Conservation (phyloP, 1,139 yeast species). For the Eremothecium gossypii region DNA sequence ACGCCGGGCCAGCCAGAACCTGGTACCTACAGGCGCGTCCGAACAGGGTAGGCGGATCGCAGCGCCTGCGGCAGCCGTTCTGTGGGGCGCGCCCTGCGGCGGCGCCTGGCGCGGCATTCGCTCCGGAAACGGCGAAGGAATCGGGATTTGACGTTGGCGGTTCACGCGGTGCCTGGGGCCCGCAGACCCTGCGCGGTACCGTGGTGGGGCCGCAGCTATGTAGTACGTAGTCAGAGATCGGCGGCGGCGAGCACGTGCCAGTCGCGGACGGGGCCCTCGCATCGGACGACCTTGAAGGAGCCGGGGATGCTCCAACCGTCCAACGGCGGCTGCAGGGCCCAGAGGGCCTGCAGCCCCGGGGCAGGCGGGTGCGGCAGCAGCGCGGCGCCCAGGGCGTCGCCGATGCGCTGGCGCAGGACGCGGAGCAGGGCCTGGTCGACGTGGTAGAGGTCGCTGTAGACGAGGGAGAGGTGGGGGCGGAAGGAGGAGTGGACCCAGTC, state of each 20-base stretch:
- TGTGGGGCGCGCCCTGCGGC: no score
- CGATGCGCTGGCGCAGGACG: conserved; percentile 59
- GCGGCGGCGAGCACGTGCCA: conserved; percentile 64
- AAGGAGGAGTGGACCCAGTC: conserved; percentile 50
- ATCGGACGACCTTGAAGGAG: conserved; percentile 54
- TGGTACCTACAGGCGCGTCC: no score
- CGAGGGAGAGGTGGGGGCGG: conserved; percentile 67
- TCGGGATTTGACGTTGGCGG: no score
- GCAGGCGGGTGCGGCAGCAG: background rate
- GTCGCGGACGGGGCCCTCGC: conserved; percentile 66
- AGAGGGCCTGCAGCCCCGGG: conserved; percentile 29
- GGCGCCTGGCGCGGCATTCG: no score
- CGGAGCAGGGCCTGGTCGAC: conserved; percentile 61
- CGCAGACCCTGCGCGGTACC: no score
- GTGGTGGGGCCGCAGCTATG: background rate
- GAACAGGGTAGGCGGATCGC: no score
- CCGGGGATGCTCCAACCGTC: conserved; percentile 35
- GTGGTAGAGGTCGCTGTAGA: conserved; percentile 59
- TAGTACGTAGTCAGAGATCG: conserved; percentile 24
- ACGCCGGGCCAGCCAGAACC: no score
- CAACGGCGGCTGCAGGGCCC: conserved; percentile 17
- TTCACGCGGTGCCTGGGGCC: no score
- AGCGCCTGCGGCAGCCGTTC: no score
- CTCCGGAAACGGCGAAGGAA: no score
- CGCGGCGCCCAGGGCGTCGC: conserved; percentile 41